These are phyloP conservation scores for Spergularia marina DNA, from an alignment of 148 eudicot species.

Conservation along the genomic window DNA sequence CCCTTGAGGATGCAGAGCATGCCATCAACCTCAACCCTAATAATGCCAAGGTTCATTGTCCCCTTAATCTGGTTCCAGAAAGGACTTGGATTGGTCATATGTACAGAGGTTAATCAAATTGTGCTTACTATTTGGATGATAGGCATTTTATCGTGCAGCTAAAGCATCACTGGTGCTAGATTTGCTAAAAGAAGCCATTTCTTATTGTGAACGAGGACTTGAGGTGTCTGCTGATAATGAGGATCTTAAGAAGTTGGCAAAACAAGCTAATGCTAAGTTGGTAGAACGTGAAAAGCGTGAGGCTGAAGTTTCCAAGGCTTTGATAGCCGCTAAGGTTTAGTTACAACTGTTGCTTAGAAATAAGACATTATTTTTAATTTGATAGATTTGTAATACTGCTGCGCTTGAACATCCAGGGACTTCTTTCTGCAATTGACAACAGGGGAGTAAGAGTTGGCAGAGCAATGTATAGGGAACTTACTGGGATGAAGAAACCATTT, in stretches of 20 bases:
- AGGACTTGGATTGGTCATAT: background rate
- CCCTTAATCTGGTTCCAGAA: background rate
- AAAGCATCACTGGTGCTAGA: conserved; percentile 73
- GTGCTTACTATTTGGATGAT: conserved; percentile 18
- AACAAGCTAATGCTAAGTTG: conserved; percentile 45
- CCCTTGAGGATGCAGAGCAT: conserved; percentile 80
- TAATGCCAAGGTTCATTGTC: conserved; percentile 63
- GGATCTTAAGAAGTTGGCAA: conserved; percentile 66
- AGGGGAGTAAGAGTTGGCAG: conserved; percentile 72
- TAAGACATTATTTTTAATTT: background rate
- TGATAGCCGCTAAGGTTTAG: conserved; percentile 64
- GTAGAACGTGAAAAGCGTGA: conserved; percentile 56
- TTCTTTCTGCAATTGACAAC: conserved; percentile 61
- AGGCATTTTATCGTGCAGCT: conserved; percentile 89
- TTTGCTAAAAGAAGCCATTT: conserved; percentile 62
- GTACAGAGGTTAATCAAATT: conserved; percentile 6
- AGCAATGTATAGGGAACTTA: conserved; percentile 73
- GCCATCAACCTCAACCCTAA: conserved; percentile 71
- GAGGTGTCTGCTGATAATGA: conserved; percentile 62
- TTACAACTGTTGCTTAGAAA: conserved; percentile 4
- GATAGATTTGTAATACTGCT: conserved; percentile 16
- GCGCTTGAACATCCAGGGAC: conserved; percentile 42
- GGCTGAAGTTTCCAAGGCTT: conserved; percentile 61
- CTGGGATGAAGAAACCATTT: conserved; percentile 69
- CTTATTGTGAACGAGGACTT: conserved; percentile 74